Conservation (phyloP, 2,329 filamentous ascomycete genomes). For the Sclerotinia glacialis region DNA sequence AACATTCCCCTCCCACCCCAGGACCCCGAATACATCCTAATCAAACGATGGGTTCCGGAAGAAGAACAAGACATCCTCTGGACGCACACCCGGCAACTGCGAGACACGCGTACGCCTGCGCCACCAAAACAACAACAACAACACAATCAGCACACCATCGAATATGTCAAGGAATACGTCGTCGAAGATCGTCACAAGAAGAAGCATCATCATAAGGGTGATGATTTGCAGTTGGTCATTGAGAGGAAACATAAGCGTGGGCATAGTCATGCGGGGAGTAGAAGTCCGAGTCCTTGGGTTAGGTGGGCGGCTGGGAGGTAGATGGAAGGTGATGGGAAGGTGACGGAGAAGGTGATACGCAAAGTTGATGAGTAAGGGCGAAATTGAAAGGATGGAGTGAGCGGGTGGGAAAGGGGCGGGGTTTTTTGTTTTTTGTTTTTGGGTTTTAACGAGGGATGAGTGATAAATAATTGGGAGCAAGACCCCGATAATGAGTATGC, state of each 20-base stretch:
- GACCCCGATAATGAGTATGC: background rate
- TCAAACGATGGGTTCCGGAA: slow-evolving; percentile 71
- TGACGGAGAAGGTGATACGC: background rate
- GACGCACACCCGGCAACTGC: slow-evolving; percentile 62
- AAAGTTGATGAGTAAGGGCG: background rate
- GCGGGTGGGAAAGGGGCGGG: background rate
- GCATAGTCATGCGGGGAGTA: slow-evolving; percentile 8
- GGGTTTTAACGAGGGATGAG: background rate
- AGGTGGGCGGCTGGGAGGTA: slow-evolving; percentile 22
- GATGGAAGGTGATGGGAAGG: background rate
- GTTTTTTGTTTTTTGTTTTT: too few species aligned
- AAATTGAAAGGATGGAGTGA: background rate
- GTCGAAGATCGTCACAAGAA: slow-evolving; percentile 36
- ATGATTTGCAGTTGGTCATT: slow-evolving; percentile 21
- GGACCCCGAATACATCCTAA: slow-evolving; percentile 68
- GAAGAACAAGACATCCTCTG: slow-evolving; percentile 70
- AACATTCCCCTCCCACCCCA: slow-evolving; percentile 37
- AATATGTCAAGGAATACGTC: slow-evolving; percentile 36
- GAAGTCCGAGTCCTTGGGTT: slow-evolving; percentile 18
- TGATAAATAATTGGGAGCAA: background rate
- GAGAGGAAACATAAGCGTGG: slow-evolving; percentile 19
- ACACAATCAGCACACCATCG: slow-evolving; percentile 20
- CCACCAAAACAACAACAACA: slow-evolving; percentile 4
- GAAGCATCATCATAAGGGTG: slow-evolving; percentile 26
- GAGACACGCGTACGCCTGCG: slow-evolving; percentile 34